These are phyloP conservation scores for Wickerhamiella galacta DNA, from an alignment of 805 yeast species.

Conservation along the genomic window DNA sequence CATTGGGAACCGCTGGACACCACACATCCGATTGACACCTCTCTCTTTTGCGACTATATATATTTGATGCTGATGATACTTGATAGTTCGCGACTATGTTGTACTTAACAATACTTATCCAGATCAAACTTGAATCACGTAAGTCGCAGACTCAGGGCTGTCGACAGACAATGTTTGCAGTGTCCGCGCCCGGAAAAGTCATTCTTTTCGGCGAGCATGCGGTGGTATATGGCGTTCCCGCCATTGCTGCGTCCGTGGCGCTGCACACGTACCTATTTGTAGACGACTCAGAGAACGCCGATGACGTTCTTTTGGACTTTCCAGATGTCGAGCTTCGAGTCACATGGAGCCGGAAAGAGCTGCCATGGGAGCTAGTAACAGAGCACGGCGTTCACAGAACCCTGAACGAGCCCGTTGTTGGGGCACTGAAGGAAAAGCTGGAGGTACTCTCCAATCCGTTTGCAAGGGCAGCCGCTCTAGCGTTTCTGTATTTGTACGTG, in stretches of 20 bases:
- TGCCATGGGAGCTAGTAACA: conserved; percentile 39
- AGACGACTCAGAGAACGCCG: conserved; percentile 26
- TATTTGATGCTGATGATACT: too few species aligned
- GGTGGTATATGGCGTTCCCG: conserved; percentile 85
- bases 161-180: conserved; percentile 30
- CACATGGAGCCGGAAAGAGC: conserved; percentile 41
- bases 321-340: conserved; percentile 63
- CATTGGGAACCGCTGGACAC: too few species aligned
- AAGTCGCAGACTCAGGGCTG: too few species aligned
- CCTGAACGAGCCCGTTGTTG: conserved; percentile 8
- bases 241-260: conserved; percentile 88
- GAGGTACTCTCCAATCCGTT: conserved; percentile 23
- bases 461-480: conserved; percentile 63
- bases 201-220: conserved; percentile 95
- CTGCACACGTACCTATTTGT: conserved; percentile 69
- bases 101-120: neutral
- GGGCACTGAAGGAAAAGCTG: conserved; percentile 11
- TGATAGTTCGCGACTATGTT: neutral
- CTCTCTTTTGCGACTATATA: too few species aligned
- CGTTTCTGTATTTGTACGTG: conserved; percentile 65
- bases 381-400: conserved; percentile 9
- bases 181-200: conserved; percentile 93
- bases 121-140: neutral
- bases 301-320: conserved; percentile 47
- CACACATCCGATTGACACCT: too few species aligned